phyloP scores from a whole-genome alignment of 2,329 filamentous ascomycete species.

The Exophiala dermatitidis region DNA sequence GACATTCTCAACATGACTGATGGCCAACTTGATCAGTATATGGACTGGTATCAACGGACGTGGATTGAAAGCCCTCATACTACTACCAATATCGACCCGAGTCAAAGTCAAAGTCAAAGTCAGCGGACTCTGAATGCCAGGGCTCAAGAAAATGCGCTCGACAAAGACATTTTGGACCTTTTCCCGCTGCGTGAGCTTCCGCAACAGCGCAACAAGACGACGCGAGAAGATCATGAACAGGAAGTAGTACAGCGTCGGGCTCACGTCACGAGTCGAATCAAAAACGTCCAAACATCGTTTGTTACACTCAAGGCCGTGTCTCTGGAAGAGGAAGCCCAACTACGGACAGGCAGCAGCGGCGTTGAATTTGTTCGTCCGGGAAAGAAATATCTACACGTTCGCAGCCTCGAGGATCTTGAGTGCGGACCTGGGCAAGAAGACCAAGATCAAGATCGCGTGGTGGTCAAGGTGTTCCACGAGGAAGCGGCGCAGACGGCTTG shows the following conservation, averaged over 20 bases:
- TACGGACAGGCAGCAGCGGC: constrained; percentile 2
- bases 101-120: neutral
- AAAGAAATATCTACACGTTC: constrained; percentile 45
- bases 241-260: constrained; percentile 7
- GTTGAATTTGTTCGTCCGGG: constrained; percentile 41
- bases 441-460: neutral
- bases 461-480: constrained; percentile 45
- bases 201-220: neutral
- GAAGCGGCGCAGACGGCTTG: constrained; percentile 46
- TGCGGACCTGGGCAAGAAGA: no score
- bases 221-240: constrained; percentile 12
- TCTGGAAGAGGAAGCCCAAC: constrained; percentile 31
- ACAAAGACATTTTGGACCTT: constrained; percentile 30
- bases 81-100: neutral
- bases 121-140: no score
- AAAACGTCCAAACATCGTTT: constrained; percentile 37
- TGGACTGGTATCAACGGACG: constrained; percentile 69
- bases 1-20: constrained; percentile 57
- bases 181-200: constrained; percentile 19
- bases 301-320: constrained; percentile 32
- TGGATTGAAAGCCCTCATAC: constrained; percentile 39
- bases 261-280: constrained; percentile 30
- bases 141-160: constrained; percentile 31
- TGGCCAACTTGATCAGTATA: constrained; percentile 62
- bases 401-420: constrained; percentile 40